A percentile compares a stretch with the other conserved stretches of the same genome.
phyloP scores from a whole-genome alignment of 495 filamentous ascomycete genomes.

The Glonium stellatum region DNA sequence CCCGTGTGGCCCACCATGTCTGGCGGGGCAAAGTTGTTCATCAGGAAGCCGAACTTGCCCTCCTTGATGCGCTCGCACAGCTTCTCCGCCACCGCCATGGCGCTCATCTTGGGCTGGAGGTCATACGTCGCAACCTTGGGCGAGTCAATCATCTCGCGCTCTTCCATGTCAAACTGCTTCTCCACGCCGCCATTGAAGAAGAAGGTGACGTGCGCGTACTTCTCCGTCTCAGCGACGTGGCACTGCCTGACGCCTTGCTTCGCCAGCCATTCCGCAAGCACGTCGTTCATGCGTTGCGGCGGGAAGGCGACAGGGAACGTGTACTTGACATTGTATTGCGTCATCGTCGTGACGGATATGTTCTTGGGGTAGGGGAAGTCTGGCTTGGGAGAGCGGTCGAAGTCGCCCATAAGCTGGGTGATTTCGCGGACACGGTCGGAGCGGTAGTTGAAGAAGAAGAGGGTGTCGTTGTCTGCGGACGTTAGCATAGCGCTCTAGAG shows the following conservation, averaged over 20 bases:
- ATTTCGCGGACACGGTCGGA: conserved; percentile 96
- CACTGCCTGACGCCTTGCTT: conserved; percentile 85
- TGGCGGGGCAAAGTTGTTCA: conserved; percentile 99
- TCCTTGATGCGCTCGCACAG: conserved; percentile 74
- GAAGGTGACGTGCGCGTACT: conserved; percentile 98
- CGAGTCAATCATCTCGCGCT: conserved; percentile 66
- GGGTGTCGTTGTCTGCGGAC: conserved; percentile 69
- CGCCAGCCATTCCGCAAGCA: conserved; percentile 88
- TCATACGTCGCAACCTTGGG: conserved; percentile 93
- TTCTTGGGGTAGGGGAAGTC: conserved; percentile 93
- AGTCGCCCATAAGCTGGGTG: conserved; percentile 84
- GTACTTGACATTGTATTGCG: conserved; percentile 94
- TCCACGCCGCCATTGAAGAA: conserved; percentile 99
- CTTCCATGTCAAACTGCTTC: conserved; percentile 88
- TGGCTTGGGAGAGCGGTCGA: conserved; percentile 81
- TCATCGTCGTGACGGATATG: conserved; percentile 93
- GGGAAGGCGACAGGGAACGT: conserved; percentile 90
- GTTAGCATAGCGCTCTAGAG: conserved; percentile 12
- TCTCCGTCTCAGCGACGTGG: conserved; percentile 97
- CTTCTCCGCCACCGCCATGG: conserved; percentile 77
- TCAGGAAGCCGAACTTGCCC: conserved; percentile 83
- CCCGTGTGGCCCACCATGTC: conserved; percentile 99
- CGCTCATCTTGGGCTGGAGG: conserved; percentile 92
- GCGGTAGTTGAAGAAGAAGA: conserved; percentile 99
- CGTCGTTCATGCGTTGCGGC: conserved; percentile 92